phyloP scores from a whole-genome alignment of 139 green algal genomes.

The Pseudopediastrum boryanum region DNA sequence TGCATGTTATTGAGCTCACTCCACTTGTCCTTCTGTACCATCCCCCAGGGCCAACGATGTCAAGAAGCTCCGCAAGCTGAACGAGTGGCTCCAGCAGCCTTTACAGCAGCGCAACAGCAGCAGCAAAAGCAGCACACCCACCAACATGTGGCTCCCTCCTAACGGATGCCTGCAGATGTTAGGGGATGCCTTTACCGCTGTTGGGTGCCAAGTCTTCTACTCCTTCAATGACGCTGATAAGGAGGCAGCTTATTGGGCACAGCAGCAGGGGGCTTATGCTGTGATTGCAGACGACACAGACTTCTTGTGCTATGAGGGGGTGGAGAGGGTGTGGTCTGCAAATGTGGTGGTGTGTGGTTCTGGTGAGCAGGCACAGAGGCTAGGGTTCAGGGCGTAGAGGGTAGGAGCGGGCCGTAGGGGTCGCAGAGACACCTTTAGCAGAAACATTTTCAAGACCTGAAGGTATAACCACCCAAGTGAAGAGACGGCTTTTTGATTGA shows the following conservation, averaged over 20 bases:
- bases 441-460: too few relatives aligned
- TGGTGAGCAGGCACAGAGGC: too few relatives aligned
- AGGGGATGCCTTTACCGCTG: constrained; percentile 19
- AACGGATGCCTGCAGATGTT: constrained; percentile 22
- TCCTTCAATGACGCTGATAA: constrained; percentile 27
- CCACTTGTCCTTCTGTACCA: too few relatives aligned
- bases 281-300: constrained; percentile 36
- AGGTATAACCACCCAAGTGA: too few relatives aligned
- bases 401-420: too few relatives aligned
- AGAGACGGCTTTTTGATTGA: too few relatives aligned
- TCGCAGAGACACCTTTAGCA: too few relatives aligned
- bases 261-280: constrained; percentile 14
- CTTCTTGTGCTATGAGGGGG: constrained; percentile 38
- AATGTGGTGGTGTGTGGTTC: too few relatives aligned
- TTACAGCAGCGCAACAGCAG: not conserved
- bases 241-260: constrained; percentile 26
- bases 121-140: not conserved
- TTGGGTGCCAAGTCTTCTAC: constrained; percentile 32
- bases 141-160: constrained; percentile 21
- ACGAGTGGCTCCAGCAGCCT: constrained; percentile 11
- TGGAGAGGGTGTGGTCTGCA: constrained; percentile 23
- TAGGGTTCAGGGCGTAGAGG: too few relatives aligned
- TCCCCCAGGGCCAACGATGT: constrained; percentile 17
- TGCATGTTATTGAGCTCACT: too few relatives aligned
- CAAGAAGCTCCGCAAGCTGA: constrained; percentile 26